Evolutionary conservation across 176 grass and related monocot genomes (phyloP).

Genomic region (Oryza glumipatula): DNA sequence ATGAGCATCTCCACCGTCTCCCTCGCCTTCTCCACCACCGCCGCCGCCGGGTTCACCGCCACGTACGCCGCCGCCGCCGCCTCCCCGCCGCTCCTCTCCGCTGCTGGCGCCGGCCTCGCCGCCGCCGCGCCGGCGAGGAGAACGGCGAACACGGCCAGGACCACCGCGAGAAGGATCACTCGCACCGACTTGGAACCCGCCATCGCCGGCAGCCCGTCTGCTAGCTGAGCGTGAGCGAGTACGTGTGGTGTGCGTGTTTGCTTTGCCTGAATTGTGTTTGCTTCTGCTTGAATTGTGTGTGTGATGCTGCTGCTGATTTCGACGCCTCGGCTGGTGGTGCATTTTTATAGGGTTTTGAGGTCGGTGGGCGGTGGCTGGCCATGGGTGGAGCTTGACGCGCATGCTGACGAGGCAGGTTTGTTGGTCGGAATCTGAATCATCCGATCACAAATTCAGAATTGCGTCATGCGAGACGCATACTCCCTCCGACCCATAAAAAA

Average conservation of each 20-base stretch:
- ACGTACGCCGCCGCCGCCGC: neutral
- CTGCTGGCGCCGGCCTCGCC: neutral
- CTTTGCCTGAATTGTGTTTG: neutral
- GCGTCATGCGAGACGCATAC: too few species aligned
- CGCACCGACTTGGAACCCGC: neutral
- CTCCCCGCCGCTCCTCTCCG: neutral
- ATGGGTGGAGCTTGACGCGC: neutral
- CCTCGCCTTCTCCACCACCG: constrained; percentile 31
- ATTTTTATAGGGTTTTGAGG: neutral
- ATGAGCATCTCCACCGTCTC: constrained; percentile 58
- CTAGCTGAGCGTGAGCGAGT: neutral
- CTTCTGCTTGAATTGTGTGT: neutral
- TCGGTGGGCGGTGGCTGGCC: neutral
- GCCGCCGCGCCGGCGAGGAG: neutral
- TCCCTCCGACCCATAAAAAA: too few species aligned
- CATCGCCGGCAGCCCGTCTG: neutral
- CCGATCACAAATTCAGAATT: neutral
- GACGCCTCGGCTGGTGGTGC: neutral
- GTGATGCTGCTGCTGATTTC: neutral
- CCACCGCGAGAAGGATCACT: neutral
- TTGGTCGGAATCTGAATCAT: neutral
- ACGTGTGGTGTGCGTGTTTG: too few species aligned
- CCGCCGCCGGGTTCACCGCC: constrained; percentile 23
- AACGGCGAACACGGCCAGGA: neutral
- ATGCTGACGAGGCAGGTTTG: neutral